Evolutionary conservation across 2,329 filamentous ascomycete genomes (phyloP).

Genomic region (Exophiala alcalophila): DNA sequence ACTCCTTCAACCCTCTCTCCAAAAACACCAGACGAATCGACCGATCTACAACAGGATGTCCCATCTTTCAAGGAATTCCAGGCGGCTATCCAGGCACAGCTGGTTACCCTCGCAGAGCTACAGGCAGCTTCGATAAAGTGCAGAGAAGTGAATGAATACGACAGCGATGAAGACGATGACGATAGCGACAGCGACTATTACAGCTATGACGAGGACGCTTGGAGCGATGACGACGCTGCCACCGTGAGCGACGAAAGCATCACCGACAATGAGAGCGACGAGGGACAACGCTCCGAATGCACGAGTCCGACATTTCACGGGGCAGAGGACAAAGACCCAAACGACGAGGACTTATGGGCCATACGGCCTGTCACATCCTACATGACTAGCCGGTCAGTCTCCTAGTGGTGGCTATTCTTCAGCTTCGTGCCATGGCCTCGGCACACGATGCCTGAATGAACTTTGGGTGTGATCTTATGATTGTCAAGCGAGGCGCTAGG

Average conservation of each 20-base stretch:
- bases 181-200: conserved; percentile 17
- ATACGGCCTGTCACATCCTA: conserved; percentile 18
- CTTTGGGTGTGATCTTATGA: too few species aligned
- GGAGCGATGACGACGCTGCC: conserved; percentile 17
- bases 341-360: conserved; percentile 19
- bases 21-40: conserved; percentile 1
- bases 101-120: conserved; percentile 17
- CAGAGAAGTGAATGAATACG: conserved; percentile 8
- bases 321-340: conserved; percentile 14
- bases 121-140: conserved; percentile 1
- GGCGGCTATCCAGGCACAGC: conserved; percentile 21
- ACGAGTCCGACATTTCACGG: conserved; percentile 16
- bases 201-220: conserved; percentile 16
- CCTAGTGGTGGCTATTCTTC: conserved; percentile 15
- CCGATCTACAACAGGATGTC: conserved; percentile 17
- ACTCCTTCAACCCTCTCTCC: neutral
- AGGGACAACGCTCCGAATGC: conserved; percentile 15
- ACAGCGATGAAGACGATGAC: conserved; percentile 10
- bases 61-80: conserved; percentile 26
- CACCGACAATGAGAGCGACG: conserved; percentile 22
- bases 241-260: conserved; percentile 23
- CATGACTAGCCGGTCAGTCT: conserved; percentile 3
- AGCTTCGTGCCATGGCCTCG: conserved; percentile 20
- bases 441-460: too few species aligned
- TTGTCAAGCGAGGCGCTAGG: too few species aligned